Conservation (phyloP, 805 yeast genomes). For the Metschnikowia orientalis region DNA sequence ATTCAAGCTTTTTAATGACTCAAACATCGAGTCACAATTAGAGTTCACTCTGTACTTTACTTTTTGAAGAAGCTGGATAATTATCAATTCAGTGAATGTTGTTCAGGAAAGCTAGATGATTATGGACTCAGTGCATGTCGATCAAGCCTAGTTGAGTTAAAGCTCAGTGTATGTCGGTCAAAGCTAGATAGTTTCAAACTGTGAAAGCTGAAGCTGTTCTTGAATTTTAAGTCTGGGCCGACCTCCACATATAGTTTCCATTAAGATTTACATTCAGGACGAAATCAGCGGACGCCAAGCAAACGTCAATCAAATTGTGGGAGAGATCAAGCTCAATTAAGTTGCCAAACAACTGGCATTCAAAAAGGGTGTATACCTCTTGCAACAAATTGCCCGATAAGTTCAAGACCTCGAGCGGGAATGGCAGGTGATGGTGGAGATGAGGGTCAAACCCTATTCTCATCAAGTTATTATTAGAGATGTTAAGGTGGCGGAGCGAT, state of each 20-base stretch:
- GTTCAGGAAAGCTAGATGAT: no score
- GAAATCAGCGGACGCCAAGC: slow-evolving; percentile 15
- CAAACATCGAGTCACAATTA: no score
- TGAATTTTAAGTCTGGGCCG: not conserved
- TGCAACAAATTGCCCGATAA: slow-evolving; percentile 26
- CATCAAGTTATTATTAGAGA: slow-evolving; percentile 24
- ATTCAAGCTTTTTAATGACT: no score
- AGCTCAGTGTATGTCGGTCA: no score
- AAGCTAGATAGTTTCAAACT: no score
- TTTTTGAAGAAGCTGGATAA: no score
- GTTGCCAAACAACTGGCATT: slow-evolving; percentile 10
- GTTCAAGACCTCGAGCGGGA: slow-evolving; percentile 17
- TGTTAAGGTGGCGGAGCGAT: slow-evolving; percentile 16
- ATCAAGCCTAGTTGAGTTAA: no score
- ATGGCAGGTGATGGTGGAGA: no score
- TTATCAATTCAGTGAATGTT: no score
- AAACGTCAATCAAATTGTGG: slow-evolving; percentile 19
- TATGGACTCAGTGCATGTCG: no score
- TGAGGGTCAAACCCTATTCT: slow-evolving; percentile 7
- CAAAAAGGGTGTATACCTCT: slow-evolving; percentile 7
- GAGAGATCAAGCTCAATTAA: slow-evolving; percentile 23
- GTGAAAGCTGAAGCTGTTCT: no score
- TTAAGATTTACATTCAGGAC: slow-evolving; percentile 18
- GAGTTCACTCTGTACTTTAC: no score
- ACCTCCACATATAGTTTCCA: slow-evolving; percentile 18